Percentiles rank a stretch among this genome's conserved stretches.
phyloP scores from a whole-genome alignment of 1,284 basidiomycete species.

The Fomitopsis palustris region DNA sequence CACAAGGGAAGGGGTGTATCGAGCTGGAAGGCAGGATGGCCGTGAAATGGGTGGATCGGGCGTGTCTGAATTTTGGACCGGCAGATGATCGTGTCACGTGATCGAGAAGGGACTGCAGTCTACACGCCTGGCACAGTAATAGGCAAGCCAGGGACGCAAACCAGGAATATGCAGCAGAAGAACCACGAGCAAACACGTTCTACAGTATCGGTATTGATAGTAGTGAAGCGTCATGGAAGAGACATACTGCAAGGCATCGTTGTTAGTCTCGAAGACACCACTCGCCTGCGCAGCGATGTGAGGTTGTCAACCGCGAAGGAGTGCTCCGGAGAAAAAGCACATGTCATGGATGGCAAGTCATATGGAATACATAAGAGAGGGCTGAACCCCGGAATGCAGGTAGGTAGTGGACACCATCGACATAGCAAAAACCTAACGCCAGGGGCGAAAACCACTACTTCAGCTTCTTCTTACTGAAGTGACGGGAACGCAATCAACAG shows the following conservation, averaged over 20 bases:
- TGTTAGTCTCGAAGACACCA: no score
- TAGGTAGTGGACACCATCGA: constrained; percentile 9
- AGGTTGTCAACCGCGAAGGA: not conserved
- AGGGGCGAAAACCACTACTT: constrained; percentile 63
- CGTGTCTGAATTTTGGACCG: not conserved
- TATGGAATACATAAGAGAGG: constrained; percentile 17
- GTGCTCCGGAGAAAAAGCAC: not conserved
- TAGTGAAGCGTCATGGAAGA: no score
- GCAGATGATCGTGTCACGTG: not conserved
- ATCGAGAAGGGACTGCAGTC: not conserved
- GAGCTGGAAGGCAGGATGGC: not conserved
- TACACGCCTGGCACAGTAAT: no score
- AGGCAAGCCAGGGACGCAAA: no score
- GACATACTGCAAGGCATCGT: no score
- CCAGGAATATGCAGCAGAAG: no score
- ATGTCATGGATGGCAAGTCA: constrained; percentile 1
- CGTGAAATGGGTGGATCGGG: not conserved
- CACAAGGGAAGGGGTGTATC: not conserved
- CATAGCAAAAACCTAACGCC: constrained; percentile 4
- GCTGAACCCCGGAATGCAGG: not conserved
- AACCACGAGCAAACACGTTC: no score
- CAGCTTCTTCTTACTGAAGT: constrained; percentile 85
- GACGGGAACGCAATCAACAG: constrained; percentile 1
- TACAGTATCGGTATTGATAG: no score
- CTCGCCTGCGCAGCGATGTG: no score